Base-by-base conservation (phyloP, 768 basidiomycete genomes). In the Dioszegia hungarica region DNA sequence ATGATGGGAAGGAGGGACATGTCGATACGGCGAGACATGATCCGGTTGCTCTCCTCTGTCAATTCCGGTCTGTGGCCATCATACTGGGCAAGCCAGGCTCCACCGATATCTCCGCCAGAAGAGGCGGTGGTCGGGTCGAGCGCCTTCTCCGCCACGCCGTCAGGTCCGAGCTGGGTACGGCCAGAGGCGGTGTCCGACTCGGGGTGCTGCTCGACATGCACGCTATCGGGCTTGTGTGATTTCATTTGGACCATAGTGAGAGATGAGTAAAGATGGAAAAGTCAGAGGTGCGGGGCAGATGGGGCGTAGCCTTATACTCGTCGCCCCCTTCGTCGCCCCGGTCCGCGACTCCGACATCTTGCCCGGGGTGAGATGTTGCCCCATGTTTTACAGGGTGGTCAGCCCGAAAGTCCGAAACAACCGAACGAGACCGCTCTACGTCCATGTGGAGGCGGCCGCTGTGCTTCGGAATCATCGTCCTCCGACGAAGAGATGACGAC, bases 1-100 rank as follows among this genome's bases (percentile, higher is more conserved):
- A 56, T 34, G 47, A 61, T 57, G 8, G 60, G 60, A 49, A 61
- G 33, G 15, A 61, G 28, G 24, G 28, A 29, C 34, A 27, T 8
- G 36, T 61, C 60, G 24, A 61, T 57, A 45, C 47, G 38, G 36
- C 55, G 28, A 9, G 29, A 9, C 11, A 61, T 51, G 5, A 11
- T 14, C n/a, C 22, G 34, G 29, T 43, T 61, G 20, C 47, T 33
- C 33, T 57, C 60, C 19, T 57, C 50, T 8, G 60, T 61, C 28
- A 61, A 53, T 6, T 53, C 55, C 9, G 41, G 27, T 15, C 60
- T 17, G 22, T 38, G 34, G 2, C 60, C 60, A 17, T 31, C 34
- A 41, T 57, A 61, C 11, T 47, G 19, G 4, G 24, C 22, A 14
- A 61, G 31, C 60, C 60, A 61, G 3, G 27, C 49, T 3, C 50